Base-by-base conservation (phyloP, 2,329 filamentous ascomycete species). In the Verticillium dahliae region DNA sequence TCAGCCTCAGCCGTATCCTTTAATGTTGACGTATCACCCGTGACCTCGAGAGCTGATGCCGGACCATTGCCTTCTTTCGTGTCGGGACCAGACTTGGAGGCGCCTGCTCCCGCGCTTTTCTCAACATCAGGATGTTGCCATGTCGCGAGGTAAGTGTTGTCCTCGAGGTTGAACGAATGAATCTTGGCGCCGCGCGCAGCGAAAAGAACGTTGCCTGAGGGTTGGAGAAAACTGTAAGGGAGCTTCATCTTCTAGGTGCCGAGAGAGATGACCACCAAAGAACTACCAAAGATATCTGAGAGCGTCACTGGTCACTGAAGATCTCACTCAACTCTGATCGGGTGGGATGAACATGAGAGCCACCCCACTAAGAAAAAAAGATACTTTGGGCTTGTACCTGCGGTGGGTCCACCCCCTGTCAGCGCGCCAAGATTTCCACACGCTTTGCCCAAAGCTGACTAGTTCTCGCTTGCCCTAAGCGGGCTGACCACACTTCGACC, bases 111-210 rank as follows among this genome's bases (percentile, higher is more conserved):
- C 38, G 68, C 58, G 31, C 71, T 66, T 61, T 74, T 73, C 60
- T 72, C 70, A 58, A 74, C 71, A 65, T 77, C 73, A 6, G 80
- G 79, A 63, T 83, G 79, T 61, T 77, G 78, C 90, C 90, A 92
- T 69, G 81, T 78, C 54, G 84, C 86, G 18, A 91, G 72, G 59
- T 85, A 77, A 57, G 77, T 74, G 37, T 87, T 85, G 63, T 84
- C 79, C n/a, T 76, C 69, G 6, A 87, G 75, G 69, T 80, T 80
- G 72, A 91, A 89, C 2, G 86, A 84, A 69, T 91, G 84, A 60
- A 97, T 84, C 67, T 82, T 85, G 57, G 88, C 84, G 14, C 91
- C 91, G 63, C 87, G 87, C 33, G 91, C 90, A 41, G 89, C 90
- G 67, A 96, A 81, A 18, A 97, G 74, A 22, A 90, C 74, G 66